phyloP scores from a whole-genome alignment of 495 filamentous ascomycete genomes.

The Cryomyces antarcticus region DNA sequence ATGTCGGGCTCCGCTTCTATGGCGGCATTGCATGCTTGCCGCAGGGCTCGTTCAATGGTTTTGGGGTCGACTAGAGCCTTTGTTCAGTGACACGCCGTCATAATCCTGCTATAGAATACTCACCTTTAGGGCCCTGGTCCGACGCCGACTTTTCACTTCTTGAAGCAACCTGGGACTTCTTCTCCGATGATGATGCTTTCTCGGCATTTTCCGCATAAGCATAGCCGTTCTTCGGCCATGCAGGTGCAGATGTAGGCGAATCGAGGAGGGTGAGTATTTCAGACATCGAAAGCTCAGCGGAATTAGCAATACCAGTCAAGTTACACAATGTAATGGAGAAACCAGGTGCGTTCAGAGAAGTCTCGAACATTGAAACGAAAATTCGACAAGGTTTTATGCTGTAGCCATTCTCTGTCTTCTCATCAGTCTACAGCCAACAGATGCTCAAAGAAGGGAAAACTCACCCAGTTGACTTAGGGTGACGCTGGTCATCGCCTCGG shows the following conservation, averaged over 20 bases:
- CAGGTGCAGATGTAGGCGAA: slow-evolving; percentile 30
- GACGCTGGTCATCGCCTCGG: slow-evolving; percentile 34
- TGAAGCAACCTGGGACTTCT: neutral
- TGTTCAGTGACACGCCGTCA: neutral
- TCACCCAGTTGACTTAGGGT: slow-evolving; percentile 26
- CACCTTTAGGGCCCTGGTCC: slow-evolving; percentile 4
- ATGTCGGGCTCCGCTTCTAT: slow-evolving; percentile 35
- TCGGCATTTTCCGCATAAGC: slow-evolving; percentile 2
- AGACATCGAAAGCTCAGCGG: slow-evolving; percentile 20
- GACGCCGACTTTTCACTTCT: neutral
- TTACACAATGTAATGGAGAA: slow-evolving; percentile 41
- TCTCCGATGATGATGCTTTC: neutral
- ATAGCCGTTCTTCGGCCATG: slow-evolving; percentile 21
- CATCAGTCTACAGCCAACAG: neutral
- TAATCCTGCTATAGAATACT: neutral
- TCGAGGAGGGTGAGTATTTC: slow-evolving; percentile 35
- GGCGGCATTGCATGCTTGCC: slow-evolving; percentile 28
- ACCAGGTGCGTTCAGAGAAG: slow-evolving; percentile 40
- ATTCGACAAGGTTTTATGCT: slow-evolving; percentile 19
- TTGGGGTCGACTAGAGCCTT: slow-evolving; percentile 18
- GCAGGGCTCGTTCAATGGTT: slow-evolving; percentile 28
- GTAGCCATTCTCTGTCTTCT: slow-evolving; percentile 24
- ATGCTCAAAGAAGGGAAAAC: slow-evolving; percentile 1
- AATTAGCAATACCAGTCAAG: slow-evolving; percentile 24
- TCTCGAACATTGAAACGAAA: slow-evolving; percentile 31